phyloP scores from a whole-genome alignment of 495 filamentous ascomycete species.

The Echria macrotheca region DNA sequence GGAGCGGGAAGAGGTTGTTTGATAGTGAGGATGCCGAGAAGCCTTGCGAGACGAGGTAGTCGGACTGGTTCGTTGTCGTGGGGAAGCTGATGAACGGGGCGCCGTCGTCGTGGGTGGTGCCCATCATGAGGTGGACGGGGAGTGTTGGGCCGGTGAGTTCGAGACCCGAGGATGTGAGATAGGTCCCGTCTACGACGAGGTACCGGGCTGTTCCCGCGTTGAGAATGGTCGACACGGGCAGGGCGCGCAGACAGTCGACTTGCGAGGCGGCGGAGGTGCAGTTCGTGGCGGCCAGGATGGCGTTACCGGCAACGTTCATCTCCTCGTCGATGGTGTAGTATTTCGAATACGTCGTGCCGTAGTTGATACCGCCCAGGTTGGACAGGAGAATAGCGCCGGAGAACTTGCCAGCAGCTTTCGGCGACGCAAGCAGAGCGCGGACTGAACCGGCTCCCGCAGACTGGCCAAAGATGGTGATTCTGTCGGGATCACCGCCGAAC shows the following conservation, averaged over 20 bases:
- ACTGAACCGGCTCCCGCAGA: constrained; percentile 51
- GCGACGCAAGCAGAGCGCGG: constrained; percentile 48
- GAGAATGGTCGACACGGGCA: constrained; percentile 31
- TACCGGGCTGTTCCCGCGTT: constrained; percentile 29
- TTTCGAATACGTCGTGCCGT: constrained; percentile 38
- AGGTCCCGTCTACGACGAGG: constrained; percentile 44
- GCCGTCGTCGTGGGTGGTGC: constrained; percentile 46
- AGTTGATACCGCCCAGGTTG: constrained; percentile 44
- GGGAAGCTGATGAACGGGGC: constrained; percentile 42
- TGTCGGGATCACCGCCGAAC: constrained; percentile 57
- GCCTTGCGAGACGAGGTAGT: constrained; percentile 35
- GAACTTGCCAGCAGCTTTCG: constrained; percentile 46
- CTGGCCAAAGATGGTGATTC: constrained; percentile 55
- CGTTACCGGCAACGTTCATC: constrained; percentile 28
- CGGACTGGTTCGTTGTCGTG: constrained; percentile 31
- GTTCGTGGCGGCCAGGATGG: constrained; percentile 37
- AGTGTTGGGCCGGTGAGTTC: constrained; percentile 25
- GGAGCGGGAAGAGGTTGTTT: constrained; percentile 39
- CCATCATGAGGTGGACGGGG: constrained; percentile 38
- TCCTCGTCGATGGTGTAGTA: constrained; percentile 46
- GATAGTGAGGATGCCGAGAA: constrained; percentile 26
- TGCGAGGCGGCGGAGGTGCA: constrained; percentile 38
- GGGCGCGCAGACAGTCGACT: constrained; percentile 42
- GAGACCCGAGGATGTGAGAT: constrained; percentile 32
- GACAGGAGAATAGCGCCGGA: constrained; percentile 43